A percentile compares a stretch with the other conserved stretches of the same genome.
Evolutionary conservation across 208 protist genomes (phyloP).

Genomic region (Wallacemonas sp.): DNA sequence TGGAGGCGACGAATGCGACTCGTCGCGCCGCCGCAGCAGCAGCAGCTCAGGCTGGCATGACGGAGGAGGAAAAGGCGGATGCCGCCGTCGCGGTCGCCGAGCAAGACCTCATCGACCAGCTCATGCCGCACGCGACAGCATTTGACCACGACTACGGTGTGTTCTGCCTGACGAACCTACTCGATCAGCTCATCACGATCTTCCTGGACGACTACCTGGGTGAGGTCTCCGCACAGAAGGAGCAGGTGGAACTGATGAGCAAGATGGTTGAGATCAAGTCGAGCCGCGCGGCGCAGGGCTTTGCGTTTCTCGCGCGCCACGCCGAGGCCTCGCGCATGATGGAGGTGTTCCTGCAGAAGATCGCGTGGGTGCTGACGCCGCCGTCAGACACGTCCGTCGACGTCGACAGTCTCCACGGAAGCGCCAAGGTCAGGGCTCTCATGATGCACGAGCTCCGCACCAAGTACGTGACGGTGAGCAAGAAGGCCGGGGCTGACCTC

Average conservation of each 20-base stretch:
- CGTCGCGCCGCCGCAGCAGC: not conserved
- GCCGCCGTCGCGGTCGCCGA: conserved; percentile 44
- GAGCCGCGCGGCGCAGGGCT: conserved; percentile 83
- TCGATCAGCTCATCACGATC: conserved; percentile 81
- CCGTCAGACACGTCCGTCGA: conserved; percentile 40
- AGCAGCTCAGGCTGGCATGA: conserved; percentile 6
- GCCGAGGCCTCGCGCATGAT: conserved; percentile 68
- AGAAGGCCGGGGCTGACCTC: conserved; percentile 74
- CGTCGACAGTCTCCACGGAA: conserved; percentile 50
- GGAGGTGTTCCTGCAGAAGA: conserved; percentile 74
- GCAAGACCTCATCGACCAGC: conserved; percentile 55
- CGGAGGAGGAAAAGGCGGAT: conserved; percentile 22
- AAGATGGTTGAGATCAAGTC: conserved; percentile 91
- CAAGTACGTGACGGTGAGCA: conserved; percentile 75
- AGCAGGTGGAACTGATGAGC: conserved; percentile 90
- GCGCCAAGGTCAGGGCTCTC: conserved; percentile 56
- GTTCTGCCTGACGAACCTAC: conserved; percentile 54
- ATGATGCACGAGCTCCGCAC: conserved; percentile 70
- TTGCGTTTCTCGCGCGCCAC: conserved; percentile 81
- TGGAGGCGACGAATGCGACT: not conserved
- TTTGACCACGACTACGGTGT: conserved; percentile 81
- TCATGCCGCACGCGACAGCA: conserved; percentile 28
- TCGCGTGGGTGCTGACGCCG: conserved; percentile 88
- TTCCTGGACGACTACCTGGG: conserved; percentile 93
- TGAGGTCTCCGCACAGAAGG: conserved; percentile 85